phyloP scores from a whole-genome alignment of 768 basidiomycete species.

The Leccinum barrowsii region DNA sequence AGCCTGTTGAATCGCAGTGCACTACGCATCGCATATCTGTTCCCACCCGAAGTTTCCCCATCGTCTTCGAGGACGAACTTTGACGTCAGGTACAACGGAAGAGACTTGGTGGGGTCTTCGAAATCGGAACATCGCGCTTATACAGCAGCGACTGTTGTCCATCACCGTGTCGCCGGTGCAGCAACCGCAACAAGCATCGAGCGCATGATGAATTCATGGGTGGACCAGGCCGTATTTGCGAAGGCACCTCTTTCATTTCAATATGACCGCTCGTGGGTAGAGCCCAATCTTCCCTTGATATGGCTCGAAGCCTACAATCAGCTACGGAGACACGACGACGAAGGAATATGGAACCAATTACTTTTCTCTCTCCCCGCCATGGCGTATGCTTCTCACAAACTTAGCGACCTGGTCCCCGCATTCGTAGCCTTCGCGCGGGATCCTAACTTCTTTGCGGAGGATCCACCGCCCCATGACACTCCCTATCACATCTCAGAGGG shows the following conservation, averaged over 20 bases:
- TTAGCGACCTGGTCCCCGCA: conserved; percentile 19
- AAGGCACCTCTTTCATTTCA: conserved; percentile 7
- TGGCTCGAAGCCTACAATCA: conserved; percentile 32
- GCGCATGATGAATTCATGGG: conserved; percentile 10
- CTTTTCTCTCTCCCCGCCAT: conserved; percentile 33
- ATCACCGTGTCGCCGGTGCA: neutral
- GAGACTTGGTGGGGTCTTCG: conserved; percentile 1
- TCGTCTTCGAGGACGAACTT: neutral
- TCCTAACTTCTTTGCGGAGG: conserved; percentile 1
- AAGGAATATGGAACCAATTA: conserved; percentile 17
- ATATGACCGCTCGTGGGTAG: conserved; percentile 31
- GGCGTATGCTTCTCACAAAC: conserved; percentile 22
- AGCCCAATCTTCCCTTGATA: conserved; percentile 9
- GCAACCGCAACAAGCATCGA: neutral
- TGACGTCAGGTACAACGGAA: conserved; percentile 12
- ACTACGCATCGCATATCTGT: conserved; percentile 11
- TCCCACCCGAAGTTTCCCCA: conserved; percentile 10
- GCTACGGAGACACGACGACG: conserved; percentile 12
- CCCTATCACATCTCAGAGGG: conserved; percentile 11
- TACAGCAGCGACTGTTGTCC: conserved; percentile 9
- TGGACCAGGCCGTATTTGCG: neutral
- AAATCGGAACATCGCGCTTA: conserved; percentile 17
- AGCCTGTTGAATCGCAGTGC: conserved; percentile 20
- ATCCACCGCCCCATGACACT: conserved; percentile 16
- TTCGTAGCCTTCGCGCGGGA: conserved; percentile 31